A percentile compares a stretch with the other conserved stretches of the same genome.
phyloP scores from a whole-genome alignment of 1,284 basidiomycete species.

The Rugiboletus extremiorientalis region DNA sequence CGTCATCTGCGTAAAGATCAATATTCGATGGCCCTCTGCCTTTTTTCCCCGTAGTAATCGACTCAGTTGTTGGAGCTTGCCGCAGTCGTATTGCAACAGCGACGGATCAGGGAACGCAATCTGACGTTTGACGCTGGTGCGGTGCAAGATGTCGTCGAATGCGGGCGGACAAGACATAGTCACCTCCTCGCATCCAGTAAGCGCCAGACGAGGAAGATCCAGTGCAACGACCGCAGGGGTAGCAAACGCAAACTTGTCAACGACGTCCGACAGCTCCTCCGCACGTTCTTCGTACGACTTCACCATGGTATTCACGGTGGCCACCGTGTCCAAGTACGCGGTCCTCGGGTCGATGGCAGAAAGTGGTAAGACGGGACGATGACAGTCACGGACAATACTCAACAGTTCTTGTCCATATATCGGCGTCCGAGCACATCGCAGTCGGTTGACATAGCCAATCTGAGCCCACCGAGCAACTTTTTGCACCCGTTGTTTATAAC shows the following conservation, averaged over 20 bases:
- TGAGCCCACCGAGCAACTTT: conserved; percentile 67
- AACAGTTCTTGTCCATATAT: conserved; percentile 69
- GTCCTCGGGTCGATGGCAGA: conserved; percentile 42
- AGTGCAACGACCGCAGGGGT: conserved; percentile 81
- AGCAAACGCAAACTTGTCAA: conserved; percentile 82
- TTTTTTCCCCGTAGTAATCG: conserved; percentile 82
- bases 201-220: conserved; percentile 66
- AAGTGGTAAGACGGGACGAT: conserved; percentile 58
- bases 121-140: conserved; percentile 79
- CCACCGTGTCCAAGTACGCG: conserved; percentile 44
- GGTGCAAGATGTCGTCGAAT: conserved; percentile 74
- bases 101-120: conserved; percentile 94
- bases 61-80: conserved; percentile 88
- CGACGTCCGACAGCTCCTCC: conserved; percentile 50
- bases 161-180: conserved; percentile 37
- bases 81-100: conserved; percentile 94
- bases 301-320: conserved; percentile 49
- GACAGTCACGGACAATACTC: conserved; percentile 40
- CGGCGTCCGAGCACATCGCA: conserved; percentile 67
- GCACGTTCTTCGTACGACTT: conserved; percentile 67
- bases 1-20: conserved; percentile 99
- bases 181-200: conserved; percentile 45
- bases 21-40: conserved; percentile 82
- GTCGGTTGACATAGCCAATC: conserved; percentile 71
- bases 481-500: conserved; percentile 54